These are phyloP conservation scores for Aspergillus persii DNA, from an alignment of 2,329 filamentous ascomycete genomes.

Conservation along the genomic window DNA sequence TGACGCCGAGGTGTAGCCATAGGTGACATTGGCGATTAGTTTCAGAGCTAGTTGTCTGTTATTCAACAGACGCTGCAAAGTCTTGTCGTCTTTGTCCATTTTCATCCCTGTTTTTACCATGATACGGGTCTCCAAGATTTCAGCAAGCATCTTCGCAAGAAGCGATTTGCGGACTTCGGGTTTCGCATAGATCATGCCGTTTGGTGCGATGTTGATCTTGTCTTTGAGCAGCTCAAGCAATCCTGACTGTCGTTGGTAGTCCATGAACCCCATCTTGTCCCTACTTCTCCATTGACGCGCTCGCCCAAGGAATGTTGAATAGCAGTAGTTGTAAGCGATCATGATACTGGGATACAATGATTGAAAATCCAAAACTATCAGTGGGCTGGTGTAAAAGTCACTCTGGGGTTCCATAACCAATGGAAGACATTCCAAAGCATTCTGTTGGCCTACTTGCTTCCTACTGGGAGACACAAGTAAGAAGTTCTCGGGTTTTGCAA, in stretches of 20 bases:
- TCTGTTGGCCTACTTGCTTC: conserved; percentile 90
- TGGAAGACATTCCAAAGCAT: conserved; percentile 89
- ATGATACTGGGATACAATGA: conserved; percentile 95
- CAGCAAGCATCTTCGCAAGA: conserved; percentile 91
- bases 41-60: conserved; percentile 93
- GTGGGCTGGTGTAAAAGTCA: conserved; percentile 84
- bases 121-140: conserved; percentile 91
- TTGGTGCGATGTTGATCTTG: conserved; percentile 87
- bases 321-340: conserved; percentile 99
- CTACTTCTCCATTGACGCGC: conserved; percentile 83
- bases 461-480: conserved; percentile 83
- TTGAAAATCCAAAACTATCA: conserved; percentile 93
- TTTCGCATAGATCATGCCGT: conserved; percentile 94
- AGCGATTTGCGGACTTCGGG: conserved; percentile 82
- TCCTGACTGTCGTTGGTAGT: conserved; percentile 74
- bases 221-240: conserved; percentile 77
- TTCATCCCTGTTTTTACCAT: conserved; percentile 99
- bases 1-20: conserved; percentile 94
- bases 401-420: conserved; percentile 98
- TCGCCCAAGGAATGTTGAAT: conserved; percentile 90
- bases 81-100: conserved; percentile 80
- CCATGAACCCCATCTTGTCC: conserved; percentile 91
- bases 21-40: conserved; percentile 96
- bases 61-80: conserved; percentile 81
- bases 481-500: conserved; percentile 95